Evolutionary conservation across 2,329 filamentous ascomycete species (phyloP), one percentile per base, ranked within the genome.

Genomic region (Madurella fahalii): DNA sequence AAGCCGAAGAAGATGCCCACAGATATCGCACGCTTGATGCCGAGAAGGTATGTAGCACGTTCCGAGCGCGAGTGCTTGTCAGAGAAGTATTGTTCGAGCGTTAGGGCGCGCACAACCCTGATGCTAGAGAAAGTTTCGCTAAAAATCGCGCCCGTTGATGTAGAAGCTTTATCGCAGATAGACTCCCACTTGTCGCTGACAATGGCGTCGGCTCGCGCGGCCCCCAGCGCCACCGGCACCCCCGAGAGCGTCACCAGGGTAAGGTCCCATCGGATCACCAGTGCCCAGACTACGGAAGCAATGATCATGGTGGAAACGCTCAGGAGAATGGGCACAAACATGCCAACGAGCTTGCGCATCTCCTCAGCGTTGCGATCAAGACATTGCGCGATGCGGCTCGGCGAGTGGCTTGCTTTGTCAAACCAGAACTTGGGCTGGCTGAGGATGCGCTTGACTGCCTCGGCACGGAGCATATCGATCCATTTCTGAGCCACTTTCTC

Each of bases 281-380:
- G 69, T 4, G 89, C 85, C 92, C 91, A 96, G 2, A 80, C 64
- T 7, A 94, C 64, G 0, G 89, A 84, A n/a, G 87, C 79, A 0
- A 72, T 53, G 16, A 89, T 77, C 78, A 95, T 92, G 49, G 83
- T 71, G 0, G 76, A 66, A 3, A 88, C 84, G 9, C 86, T 81
- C 13, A 92, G 76, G 1, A 87, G 69, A 50, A 87, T 82, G 1
- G 87, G 86, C 0, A 86, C 77, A 64, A 96, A 95, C 1, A 87
- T 82, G 2, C 89, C 87, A 0, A 95, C 77, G 0, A 97, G 74
- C 62, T 89, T 91, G 9, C 89, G 82, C 82, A 94, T 92, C 66
- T 96, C 90, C 67, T 97, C 91, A 0, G 87, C 88, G 63, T 90
- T 89, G 15, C 87, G 81, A 64, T 95, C 90, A 0, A 97, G 78